Base-by-base conservation (phyloP, 495 filamentous ascomycete species). In the Penicillium bovifimosum region DNA sequence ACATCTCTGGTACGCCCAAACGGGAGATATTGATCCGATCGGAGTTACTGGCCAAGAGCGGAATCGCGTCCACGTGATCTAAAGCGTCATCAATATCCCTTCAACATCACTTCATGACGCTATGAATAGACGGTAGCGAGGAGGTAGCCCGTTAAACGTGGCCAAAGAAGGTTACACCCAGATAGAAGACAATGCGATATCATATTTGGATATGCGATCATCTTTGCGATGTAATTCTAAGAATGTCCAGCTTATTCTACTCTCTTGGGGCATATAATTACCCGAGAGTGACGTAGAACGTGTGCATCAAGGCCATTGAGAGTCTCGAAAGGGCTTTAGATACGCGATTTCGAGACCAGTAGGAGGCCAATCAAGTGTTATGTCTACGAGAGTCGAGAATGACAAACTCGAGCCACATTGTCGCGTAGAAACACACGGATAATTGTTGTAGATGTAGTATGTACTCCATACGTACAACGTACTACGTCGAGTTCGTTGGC, bases 41-140 rank as follows among this genome's bases (percentile, higher is more conserved):
- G 41, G 41, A 43, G 3, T 17, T 29, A 17, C 5, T 6, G 3
- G 8, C n/a, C 14, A 1, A 17, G 5, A 6, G 0, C 9, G 14
- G 41, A 17, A n/a, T 3, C 2, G 3, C 20, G 7, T 0, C n/a
- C 20, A 41, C 24, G 39, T 41, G 39, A 41, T 41, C 11, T 41
- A 3, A 6, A 13, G 29, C 41, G 26, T 43, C 41, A 43, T 27
- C 9, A 10, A 43, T 29, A 17, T 29, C n/a, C 16, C 41, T 29
- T 31, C 26, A 43, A 43, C 41, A n/a, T 43, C n/a, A 43, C 27
- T 43, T 43, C 41, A 43, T 43, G 41, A 29, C 41, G 41, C n/a
- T 17, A 43, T 43, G 26, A 9, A 43, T n/a, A 18, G 20, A 4
- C 20, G 2, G 20, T 4, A 2, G 20, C 20, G 20, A 24, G 20